phyloP scores from a whole-genome alignment of 768 basidiomycete species.

The Pulveroboletus sp. region DNA sequence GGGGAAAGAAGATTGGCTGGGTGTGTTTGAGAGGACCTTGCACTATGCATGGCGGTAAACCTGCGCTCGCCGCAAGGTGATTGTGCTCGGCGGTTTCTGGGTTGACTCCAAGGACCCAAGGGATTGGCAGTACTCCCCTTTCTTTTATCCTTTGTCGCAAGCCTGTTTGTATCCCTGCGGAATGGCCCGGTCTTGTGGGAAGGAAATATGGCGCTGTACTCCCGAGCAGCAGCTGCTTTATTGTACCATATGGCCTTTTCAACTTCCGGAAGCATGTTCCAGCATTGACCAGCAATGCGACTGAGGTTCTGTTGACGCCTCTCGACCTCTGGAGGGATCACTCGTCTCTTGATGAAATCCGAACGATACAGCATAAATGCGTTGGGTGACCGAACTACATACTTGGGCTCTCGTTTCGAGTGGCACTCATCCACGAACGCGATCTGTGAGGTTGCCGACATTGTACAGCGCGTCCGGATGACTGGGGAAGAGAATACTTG shows the following conservation, averaged over 20 bases:
- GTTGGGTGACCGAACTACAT: constrained; percentile 50
- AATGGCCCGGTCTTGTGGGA: constrained; percentile 29
- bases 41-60: constrained; percentile 10
- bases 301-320: constrained; percentile 55
- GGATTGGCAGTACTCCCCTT: constrained; percentile 32
- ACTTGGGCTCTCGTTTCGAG: constrained; percentile 15
- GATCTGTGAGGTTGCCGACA: constrained; percentile 8
- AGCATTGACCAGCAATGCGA: constrained; percentile 51
- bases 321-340: constrained; percentile 43
- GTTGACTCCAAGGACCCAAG: constrained; percentile 36
- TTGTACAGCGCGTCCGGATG: not conserved
- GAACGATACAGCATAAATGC: constrained; percentile 60
- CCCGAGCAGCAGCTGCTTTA: constrained; percentile 27
- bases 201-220: constrained; percentile 30
- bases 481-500: not conserved
- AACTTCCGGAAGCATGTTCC: constrained; percentile 40
- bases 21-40: constrained; percentile 2
- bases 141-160: constrained; percentile 25
- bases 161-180: constrained; percentile 17
- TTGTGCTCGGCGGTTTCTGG: constrained; percentile 28
- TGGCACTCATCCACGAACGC: not conserved
- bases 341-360: constrained; percentile 42
- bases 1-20: constrained; percentile 1
- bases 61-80: constrained; percentile 12
- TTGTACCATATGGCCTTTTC: constrained; percentile 37